Evolutionary conservation across 345 rosid species (phyloP).

Genomic region (Streptanthus diversifolius): DNA sequence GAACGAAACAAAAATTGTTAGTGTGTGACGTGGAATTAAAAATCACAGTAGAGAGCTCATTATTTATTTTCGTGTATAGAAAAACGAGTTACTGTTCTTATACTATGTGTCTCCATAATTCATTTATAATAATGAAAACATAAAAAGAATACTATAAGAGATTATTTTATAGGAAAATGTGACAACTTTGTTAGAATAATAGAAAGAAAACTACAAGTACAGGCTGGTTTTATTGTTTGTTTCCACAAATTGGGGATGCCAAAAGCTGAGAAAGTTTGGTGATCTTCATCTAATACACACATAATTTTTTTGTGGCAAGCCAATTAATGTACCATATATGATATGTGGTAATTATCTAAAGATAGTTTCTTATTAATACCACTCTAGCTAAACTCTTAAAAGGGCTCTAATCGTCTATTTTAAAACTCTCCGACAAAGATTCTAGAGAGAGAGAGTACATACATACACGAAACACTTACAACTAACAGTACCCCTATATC

Average conservation of each 20-base stretch:
- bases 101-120: conserved; percentile 12
- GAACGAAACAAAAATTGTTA: background rate
- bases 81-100: conserved; percentile 10
- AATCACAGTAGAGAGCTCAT: conserved; percentile 9
- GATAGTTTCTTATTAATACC: too few relatives aligned
- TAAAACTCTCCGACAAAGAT: too few relatives aligned
- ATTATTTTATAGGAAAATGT: background rate
- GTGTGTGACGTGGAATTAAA: conserved; percentile 29
- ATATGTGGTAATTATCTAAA: too few relatives aligned
- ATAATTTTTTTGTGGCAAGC: too few relatives aligned
- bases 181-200: conserved; percentile 15
- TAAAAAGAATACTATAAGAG: background rate
- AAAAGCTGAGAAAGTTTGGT: background rate
- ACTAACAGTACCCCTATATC: too few relatives aligned
- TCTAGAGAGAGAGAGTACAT: too few relatives aligned
- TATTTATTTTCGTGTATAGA: conserved; percentile 13
- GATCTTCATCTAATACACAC: too few relatives aligned
- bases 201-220: conserved; percentile 22
- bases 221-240: conserved; percentile 34
- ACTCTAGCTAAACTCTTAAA: too few relatives aligned
- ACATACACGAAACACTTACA: too few relatives aligned
- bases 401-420: too few relatives aligned
- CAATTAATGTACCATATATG: too few relatives aligned
- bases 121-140: background rate
- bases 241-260: conserved; percentile 27